These are phyloP conservation scores for Eucommia ulmoides DNA, from an alignment of 257 asterid species.

Conservation along the genomic window DNA sequence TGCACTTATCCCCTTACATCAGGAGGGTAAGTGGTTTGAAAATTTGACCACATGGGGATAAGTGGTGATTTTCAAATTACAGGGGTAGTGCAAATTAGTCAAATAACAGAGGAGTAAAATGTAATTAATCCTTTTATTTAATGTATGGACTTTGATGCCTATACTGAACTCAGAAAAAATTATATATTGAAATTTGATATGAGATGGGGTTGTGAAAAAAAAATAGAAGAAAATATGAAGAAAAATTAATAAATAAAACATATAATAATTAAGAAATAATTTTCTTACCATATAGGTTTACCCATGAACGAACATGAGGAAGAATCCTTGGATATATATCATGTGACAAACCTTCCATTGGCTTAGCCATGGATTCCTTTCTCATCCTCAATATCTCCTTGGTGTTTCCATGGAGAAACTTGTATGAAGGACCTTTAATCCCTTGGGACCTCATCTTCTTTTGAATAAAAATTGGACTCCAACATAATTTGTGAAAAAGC, in stretches of 20 bases:
- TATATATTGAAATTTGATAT: not conserved
- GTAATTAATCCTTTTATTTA: not conserved
- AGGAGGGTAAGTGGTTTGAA: no score
- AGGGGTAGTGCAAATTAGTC: no score
- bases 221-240: not conserved
- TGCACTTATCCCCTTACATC: no score
- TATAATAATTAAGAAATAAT: not conserved
- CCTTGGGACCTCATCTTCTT: constrained; percentile 35
- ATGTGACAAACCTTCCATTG: constrained; percentile 39
- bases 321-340: constrained; percentile 42
- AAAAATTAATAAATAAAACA: not conserved
- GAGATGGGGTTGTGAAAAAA: not conserved
- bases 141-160: not conserved
- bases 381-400: constrained; percentile 34
- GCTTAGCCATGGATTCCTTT: constrained; percentile 17
- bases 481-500: constrained; percentile 29
- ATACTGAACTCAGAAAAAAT: not conserved
- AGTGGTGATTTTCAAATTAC: no score
- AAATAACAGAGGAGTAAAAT: no score
- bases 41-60: no score
- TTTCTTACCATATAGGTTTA: constrained; percentile 26
- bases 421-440: constrained; percentile 42
- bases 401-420: constrained; percentile 43
- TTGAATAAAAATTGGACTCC: constrained; percentile 25
- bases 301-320: constrained; percentile 45